A percentile compares a stretch with the other conserved stretches of the same genome.
phyloP scores from a whole-genome alignment of 2,329 filamentous ascomycete genomes.

The Falciphora oryzae region DNA sequence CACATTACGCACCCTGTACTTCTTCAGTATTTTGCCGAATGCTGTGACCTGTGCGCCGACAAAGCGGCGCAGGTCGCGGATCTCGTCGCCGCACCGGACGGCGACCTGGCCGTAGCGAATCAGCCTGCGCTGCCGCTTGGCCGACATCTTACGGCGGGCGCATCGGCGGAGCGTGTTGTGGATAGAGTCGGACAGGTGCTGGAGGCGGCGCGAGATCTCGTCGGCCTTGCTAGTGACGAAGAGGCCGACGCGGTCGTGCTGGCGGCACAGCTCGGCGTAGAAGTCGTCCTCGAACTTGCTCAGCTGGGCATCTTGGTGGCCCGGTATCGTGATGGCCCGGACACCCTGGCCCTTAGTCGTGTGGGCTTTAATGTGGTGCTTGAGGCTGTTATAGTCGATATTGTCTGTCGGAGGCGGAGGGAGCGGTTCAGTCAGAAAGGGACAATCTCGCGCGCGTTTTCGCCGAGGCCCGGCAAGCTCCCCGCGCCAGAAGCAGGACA shows the following conservation, averaged over 20 bases:
- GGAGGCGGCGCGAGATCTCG: conserved; percentile 65
- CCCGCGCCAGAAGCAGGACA: neutral
- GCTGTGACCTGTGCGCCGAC: conserved; percentile 67
- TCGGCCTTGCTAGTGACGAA: conserved; percentile 77
- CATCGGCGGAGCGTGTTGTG: conserved; percentile 41
- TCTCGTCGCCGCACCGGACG: conserved; percentile 61
- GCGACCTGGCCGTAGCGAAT: conserved; percentile 48
- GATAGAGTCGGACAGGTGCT: conserved; percentile 42
- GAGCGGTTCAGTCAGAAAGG: neutral
- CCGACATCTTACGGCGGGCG: conserved; percentile 28
- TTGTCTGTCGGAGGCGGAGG: conserved; percentile 51
- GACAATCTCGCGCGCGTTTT: too few relatives aligned
- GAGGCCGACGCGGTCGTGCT: conserved; percentile 71
- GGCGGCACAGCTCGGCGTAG: conserved; percentile 62
- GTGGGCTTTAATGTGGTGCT: conserved; percentile 75
- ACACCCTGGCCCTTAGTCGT: conserved; percentile 65
- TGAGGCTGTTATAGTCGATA: conserved; percentile 83
- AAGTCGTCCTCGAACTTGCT: conserved; percentile 65
- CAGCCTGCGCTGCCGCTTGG: conserved; percentile 46
- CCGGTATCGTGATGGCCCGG: conserved; percentile 65
- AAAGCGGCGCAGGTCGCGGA: conserved; percentile 65
- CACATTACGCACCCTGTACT: conserved; percentile 59
- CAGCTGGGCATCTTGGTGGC: conserved; percentile 54
- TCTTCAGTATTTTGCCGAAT: conserved; percentile 75
- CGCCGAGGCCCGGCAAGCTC: neutral